Conservation (phyloP, 2,329 filamentous ascomycete species). For the Calonectria multiphialidica region DNA sequence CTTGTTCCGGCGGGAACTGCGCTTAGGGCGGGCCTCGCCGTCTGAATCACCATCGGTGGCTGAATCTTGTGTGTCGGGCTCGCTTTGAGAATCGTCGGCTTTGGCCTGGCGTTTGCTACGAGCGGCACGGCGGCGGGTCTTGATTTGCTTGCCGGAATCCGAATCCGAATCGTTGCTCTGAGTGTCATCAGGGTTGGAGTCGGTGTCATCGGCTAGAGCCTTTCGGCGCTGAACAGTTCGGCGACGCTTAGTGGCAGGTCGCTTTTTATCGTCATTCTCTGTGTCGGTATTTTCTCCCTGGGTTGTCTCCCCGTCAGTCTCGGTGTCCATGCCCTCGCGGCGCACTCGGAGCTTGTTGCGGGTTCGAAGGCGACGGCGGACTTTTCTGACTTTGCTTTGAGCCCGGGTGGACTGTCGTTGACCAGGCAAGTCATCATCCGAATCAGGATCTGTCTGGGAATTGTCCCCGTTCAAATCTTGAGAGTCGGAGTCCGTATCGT, state of each 20-base stretch:
- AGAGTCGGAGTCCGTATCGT: neutral
- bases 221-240: neutral
- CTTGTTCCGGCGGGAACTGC: neutral
- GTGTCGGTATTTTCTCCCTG: neutral
- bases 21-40: neutral
- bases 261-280: neutral
- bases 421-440: neutral
- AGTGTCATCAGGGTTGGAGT: neutral
- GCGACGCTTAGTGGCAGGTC: neutral
- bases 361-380: neutral
- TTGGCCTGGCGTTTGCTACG: neutral
- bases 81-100: neutral
- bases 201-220: neutral
- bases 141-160: neutral
- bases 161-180: neutral
- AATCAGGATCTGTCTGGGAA: neutral
- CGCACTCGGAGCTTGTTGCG: neutral
- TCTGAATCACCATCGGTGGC: neutral
- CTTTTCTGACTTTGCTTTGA: neutral
- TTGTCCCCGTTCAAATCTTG: neutral
- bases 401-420: neutral
- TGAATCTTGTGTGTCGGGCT: neutral
- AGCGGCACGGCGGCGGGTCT: neutral
- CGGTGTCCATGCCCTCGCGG: neutral
- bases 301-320: neutral